Evolutionary conservation across 179 eudicot genomes (phyloP).

Genomic region (Actinidia arguta): DNA sequence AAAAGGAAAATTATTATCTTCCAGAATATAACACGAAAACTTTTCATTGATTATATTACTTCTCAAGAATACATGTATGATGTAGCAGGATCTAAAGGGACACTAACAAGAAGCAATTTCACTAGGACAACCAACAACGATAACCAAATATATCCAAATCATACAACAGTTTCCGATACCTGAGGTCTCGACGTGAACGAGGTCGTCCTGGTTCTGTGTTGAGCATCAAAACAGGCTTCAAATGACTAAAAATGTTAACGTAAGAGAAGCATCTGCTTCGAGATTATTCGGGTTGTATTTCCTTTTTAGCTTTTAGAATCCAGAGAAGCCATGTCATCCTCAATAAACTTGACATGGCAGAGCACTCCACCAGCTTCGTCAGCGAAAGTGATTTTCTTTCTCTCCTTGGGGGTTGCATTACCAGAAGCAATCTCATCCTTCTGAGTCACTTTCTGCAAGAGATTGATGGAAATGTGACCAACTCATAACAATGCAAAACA

Average conservation of each 20-base stretch:
- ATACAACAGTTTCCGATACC: neutral
- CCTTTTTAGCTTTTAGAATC: slow-evolving; percentile 15
- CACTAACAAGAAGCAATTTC: neutral
- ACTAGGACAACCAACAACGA: neutral
- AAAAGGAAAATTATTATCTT: neutral
- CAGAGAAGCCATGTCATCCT: slow-evolving; percentile 24
- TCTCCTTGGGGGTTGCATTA: slow-evolving; percentile 39
- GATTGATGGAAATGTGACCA: neutral
- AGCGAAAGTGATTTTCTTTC: slow-evolving; percentile 79
- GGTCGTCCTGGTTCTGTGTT: neutral
- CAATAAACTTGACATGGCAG: slow-evolving; percentile 69
- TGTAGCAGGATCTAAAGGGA: neutral
- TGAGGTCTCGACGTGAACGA: neutral
- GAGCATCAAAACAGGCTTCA: neutral
- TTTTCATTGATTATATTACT: neutral
- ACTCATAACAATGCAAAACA: neutral
- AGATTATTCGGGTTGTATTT: neutral
- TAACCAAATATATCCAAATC: neutral
- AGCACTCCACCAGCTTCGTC: slow-evolving; percentile 92
- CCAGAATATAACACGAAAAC: neutral
- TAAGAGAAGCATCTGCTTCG: slow-evolving; percentile 10
- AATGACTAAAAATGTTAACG: neutral
- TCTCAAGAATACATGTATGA: neutral
- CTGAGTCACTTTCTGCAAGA: slow-evolving; percentile 52
- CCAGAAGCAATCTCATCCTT: slow-evolving; percentile 40